Evolutionary conservation across 768 basidiomycete genomes (phyloP), one percentile per base, ranked within the genome.

Genomic region (Boletus speciosus): DNA sequence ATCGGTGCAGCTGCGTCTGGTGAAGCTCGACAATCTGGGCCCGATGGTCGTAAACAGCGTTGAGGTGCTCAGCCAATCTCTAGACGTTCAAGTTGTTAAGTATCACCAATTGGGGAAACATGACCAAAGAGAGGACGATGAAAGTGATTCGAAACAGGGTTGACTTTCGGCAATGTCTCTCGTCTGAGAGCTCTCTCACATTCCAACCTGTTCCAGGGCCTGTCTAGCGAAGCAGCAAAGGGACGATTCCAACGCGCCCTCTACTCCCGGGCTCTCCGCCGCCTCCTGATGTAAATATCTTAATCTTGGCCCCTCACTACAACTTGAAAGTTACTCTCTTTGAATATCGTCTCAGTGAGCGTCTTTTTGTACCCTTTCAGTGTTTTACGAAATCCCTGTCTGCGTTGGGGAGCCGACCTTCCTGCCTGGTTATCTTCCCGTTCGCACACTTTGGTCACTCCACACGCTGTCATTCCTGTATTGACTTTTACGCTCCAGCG

Each of bases 31-130:
- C 55, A 74, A 73, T 21, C 73, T 87, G 12, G 85, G 84, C 1
- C 85, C 85, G 1, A 77, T 87, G 75, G 82, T 88, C 41, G 82
- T 86, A 39, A 86, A 86, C 63, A 78, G 72, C 39, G 80, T 87
- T 70, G 85, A 84, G 49, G 23, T 32, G 6, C 21, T 49, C 9
- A 51, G 6, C 31, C 12, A 16, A n/a, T 36, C 27, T 31, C 12
- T 54, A 86, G 85, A 87, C 85, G 0, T 19, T 19, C 19, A 19
- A 19, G 19, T 63, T 86, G 15, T 86, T 83, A 7, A 72, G 84
- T 34, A 84, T 88, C 53, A 76, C 77, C 29, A 85, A 87, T 61
- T 88, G 85, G 86, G 67, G 73, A 37, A 71, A 76, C 51, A 76
- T 87, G 74, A 78, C 83, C 2, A 77, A 76, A 62, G 79, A 83